These are phyloP conservation scores for Leccinum subrobustum DNA, from an alignment of 1,284 basidiomycete species.

Conservation along the genomic window DNA sequence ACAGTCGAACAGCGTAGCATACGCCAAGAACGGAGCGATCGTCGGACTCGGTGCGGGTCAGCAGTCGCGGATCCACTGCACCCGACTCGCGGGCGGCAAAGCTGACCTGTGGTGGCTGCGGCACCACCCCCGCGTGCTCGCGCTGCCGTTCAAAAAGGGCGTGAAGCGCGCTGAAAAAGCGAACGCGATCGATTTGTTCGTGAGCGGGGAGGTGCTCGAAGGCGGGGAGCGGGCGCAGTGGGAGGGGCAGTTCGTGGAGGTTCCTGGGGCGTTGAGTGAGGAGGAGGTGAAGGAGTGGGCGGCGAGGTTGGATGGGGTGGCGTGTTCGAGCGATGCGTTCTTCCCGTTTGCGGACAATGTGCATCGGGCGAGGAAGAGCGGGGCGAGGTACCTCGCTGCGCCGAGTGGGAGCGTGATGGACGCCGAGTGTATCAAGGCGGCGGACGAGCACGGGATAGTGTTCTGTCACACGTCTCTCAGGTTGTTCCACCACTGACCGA, in stretches of 20 bases:
- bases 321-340: slow-evolving; percentile 96
- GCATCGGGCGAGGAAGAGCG: slow-evolving; percentile 88
- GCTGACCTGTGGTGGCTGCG: slow-evolving; percentile 99
- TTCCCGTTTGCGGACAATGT: slow-evolving; percentile 99
- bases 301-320: slow-evolving; percentile 75
- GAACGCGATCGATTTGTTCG: slow-evolving; percentile 97
- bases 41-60: slow-evolving; percentile 97
- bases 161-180: slow-evolving; percentile 98
- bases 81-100: slow-evolving; percentile 94
- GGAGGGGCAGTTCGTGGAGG: slow-evolving; percentile 84
- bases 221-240: slow-evolving; percentile 88
- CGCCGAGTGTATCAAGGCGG: slow-evolving; percentile 89
- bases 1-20: slow-evolving; percentile 98
- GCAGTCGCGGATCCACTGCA: slow-evolving; percentile 99
- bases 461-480: slow-evolving; percentile 84
- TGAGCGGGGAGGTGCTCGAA: slow-evolving; percentile 87
- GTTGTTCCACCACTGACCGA: slow-evolving; percentile 74
- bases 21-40: slow-evolving; percentile 90
- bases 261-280: slow-evolving; percentile 67
- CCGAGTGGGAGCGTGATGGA: slow-evolving; percentile 99
- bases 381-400: slow-evolving; percentile 91
- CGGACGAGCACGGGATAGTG: slow-evolving; percentile 87
- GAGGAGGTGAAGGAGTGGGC: slow-evolving; percentile 76
- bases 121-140: slow-evolving; percentile 91
- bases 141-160: slow-evolving; percentile 94